These are phyloP conservation scores for Phaseolus coccineus DNA, from an alignment of 331 rosid genomes.

Conservation along the genomic window DNA sequence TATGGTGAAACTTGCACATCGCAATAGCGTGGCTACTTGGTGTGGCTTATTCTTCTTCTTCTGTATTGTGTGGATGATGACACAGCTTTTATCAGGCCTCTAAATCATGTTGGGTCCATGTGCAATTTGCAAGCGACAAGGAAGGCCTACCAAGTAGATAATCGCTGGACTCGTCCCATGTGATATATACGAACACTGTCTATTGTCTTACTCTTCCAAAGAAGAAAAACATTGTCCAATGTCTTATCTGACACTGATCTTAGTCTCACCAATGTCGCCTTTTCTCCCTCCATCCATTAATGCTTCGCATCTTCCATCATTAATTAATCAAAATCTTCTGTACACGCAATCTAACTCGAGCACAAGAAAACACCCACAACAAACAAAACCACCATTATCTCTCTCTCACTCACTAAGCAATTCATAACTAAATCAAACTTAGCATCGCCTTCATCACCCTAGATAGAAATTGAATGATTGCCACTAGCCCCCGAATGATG, in stretches of 20 bases:
- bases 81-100: conserved; percentile 26
- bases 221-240: conserved; percentile 41
- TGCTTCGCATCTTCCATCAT: conserved; percentile 52
- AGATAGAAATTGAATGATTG: conserved; percentile 28
- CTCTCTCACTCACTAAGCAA: conserved; percentile 30
- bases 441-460: conserved; percentile 24
- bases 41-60: background rate
- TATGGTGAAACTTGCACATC: conserved; percentile 17
- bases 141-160: conserved; percentile 59
- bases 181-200: conserved; percentile 57
- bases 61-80: background rate
- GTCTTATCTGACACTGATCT: conserved; percentile 62
- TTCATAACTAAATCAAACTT: background rate
- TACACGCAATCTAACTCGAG: conserved; percentile 42
- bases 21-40: background rate
- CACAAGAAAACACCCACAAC: conserved; percentile 41
- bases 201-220: conserved; percentile 50
- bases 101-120: conserved; percentile 41
- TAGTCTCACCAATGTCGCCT: conserved; percentile 60
- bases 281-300: conserved; percentile 68
- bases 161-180: conserved; percentile 56
- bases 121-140: conserved; percentile 53
- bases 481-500: conserved; percentile 34
- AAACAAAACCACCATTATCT: conserved; percentile 38
- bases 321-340: conserved; percentile 39